A percentile compares a stretch with the other conserved stretches of the same genome.
Conservation (phyloP, 1,284 basidiomycete species). For the Gymnopus androsaceus region DNA sequence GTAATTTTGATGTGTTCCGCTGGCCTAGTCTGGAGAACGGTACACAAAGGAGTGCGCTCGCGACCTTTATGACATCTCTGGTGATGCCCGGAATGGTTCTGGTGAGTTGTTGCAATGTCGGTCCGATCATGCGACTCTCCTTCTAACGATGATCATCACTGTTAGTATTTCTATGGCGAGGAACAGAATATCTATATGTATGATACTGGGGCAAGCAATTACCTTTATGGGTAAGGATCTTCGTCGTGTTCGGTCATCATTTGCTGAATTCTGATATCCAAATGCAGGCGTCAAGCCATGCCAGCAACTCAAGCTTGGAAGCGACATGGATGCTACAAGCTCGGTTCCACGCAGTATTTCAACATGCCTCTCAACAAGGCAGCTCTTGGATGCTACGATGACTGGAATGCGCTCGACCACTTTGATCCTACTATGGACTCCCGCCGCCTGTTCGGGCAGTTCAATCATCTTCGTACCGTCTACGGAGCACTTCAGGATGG, state of each 20-base stretch:
- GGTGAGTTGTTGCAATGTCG: constrained; percentile 41
- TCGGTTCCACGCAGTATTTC: constrained; percentile 89
- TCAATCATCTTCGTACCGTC: constrained; percentile 67
- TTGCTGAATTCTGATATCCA: constrained; percentile 12
- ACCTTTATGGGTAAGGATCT: constrained; percentile 75
- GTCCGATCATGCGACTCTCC: constrained; percentile 1
- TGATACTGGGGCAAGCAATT: constrained; percentile 84
- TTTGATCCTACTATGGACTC: constrained; percentile 85
- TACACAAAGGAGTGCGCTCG: constrained; percentile 72
- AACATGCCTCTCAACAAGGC: constrained; percentile 83
- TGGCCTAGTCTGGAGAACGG: constrained; percentile 89
- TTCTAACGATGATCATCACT: not conserved
- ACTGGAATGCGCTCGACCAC: constrained; percentile 89
- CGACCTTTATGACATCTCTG: constrained; percentile 74
- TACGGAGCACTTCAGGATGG: constrained; percentile 85
- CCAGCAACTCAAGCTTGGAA: constrained; percentile 83
- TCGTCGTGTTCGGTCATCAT: not conserved
- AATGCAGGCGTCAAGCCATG: constrained; percentile 89
- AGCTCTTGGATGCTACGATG: constrained; percentile 79
- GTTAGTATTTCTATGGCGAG: constrained; percentile 81
- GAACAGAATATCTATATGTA: constrained; percentile 86
- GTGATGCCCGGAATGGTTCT: constrained; percentile 87
- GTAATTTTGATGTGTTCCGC: constrained; percentile 93
- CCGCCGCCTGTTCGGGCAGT: constrained; percentile 73
- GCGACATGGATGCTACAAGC: constrained; percentile 85